Evolutionary conservation across 2,329 filamentous ascomycete genomes (phyloP).

Genomic region (Aureobasidium uvarum): DNA sequence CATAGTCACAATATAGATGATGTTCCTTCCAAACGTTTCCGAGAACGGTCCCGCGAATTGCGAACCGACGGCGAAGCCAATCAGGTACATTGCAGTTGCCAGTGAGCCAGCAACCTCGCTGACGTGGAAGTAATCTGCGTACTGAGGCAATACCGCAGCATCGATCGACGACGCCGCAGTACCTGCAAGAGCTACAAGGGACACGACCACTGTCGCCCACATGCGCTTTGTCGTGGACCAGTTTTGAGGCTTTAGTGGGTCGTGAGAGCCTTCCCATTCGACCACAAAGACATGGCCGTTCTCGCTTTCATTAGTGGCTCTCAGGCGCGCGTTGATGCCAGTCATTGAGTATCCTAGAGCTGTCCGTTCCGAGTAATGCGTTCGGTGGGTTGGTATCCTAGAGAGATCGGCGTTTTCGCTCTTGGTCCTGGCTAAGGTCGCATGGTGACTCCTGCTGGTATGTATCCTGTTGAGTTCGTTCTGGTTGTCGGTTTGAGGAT

Average conservation of each 20-base stretch:
- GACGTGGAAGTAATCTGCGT: slow-evolving; percentile 22
- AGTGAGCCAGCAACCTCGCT: slow-evolving; percentile 23
- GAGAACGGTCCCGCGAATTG: slow-evolving; percentile 43
- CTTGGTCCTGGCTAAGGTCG: background rate
- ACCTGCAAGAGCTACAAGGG: slow-evolving; percentile 24
- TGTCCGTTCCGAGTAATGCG: slow-evolving; percentile 26
- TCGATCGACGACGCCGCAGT: slow-evolving; percentile 27
- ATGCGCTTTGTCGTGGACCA: slow-evolving; percentile 19
- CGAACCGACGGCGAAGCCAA: slow-evolving; percentile 45
- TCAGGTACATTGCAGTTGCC: slow-evolving; percentile 33
- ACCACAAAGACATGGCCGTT: slow-evolving; percentile 26
- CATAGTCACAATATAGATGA: slow-evolving; percentile 32
- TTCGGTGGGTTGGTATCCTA: slow-evolving; percentile 25
- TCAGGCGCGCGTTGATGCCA: slow-evolving; percentile 24
- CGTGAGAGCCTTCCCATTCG: slow-evolving; percentile 26
- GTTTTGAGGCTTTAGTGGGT: slow-evolving; percentile 27
- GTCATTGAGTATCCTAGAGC: slow-evolving; percentile 26
- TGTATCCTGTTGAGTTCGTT: slow-evolving; percentile 19
- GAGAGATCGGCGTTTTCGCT: slow-evolving; percentile 17
- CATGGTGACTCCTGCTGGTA: slow-evolving; percentile 10
- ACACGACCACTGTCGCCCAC: slow-evolving; percentile 26
- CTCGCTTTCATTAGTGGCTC: slow-evolving; percentile 26
- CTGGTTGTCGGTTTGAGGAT: slow-evolving; percentile 19
- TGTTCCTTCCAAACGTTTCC: slow-evolving; percentile 41
- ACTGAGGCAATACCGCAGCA: slow-evolving; percentile 26